phyloP scores from a whole-genome alignment of 192 early-diverging fungal species.

The Podila epigama region DNA sequence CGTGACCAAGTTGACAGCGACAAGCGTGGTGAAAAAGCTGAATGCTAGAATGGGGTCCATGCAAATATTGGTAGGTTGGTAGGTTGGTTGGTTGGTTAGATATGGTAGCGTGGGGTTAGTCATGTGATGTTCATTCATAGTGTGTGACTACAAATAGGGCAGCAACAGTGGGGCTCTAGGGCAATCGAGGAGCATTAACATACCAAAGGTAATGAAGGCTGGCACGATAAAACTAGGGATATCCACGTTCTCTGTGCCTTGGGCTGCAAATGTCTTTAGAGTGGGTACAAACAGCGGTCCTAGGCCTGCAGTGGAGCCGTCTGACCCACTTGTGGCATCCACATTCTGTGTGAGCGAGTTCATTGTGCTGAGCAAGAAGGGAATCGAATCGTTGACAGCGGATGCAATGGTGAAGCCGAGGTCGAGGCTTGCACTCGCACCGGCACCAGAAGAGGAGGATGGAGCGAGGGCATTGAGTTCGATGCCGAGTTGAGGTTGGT shows the following conservation, averaged over 20 bases:
- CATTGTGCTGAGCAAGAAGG: conserved; percentile 28
- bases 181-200: neutral
- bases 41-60: conserved; percentile 26
- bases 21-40: conserved; percentile 39
- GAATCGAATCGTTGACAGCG: conserved; percentile 24
- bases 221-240: conserved; percentile 43
- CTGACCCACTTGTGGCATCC: conserved; percentile 21
- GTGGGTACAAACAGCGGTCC: conserved; percentile 24
- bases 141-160: too few relatives aligned
- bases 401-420: conserved; percentile 32
- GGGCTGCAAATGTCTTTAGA: conserved; percentile 34
- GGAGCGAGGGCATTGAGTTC: conserved; percentile 32
- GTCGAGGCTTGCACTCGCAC: conserved; percentile 22
- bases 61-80: neutral
- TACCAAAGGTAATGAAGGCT: conserved; percentile 48
- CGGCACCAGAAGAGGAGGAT: conserved; percentile 8
- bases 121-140: too few relatives aligned
- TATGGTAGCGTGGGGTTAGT: too few relatives aligned
- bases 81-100: neutral
- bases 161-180: too few relatives aligned
- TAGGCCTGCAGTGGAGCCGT: conserved; percentile 7
- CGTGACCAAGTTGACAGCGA: conserved; percentile 29
- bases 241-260: conserved; percentile 44
- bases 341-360: conserved; percentile 33
- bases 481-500: conserved; percentile 30